These are phyloP conservation scores for Wickerhamomyces pijperi DNA, from an alignment of 805 yeast genomes.

Conservation along the genomic window DNA sequence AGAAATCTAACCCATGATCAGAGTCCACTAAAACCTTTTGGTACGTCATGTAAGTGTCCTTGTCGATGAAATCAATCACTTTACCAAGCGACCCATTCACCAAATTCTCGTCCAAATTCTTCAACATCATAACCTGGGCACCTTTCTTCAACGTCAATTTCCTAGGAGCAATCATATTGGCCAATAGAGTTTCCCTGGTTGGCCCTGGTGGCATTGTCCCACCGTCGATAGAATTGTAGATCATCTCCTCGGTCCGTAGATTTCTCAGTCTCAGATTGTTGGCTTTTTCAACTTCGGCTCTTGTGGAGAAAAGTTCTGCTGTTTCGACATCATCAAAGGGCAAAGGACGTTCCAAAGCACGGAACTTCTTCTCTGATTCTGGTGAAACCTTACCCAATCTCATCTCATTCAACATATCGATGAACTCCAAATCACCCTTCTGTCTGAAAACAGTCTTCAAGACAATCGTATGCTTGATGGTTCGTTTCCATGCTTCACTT, in stretches of 20 bases:
- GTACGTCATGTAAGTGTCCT: conserved; percentile 34
- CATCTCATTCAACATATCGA: conserved; percentile 67
- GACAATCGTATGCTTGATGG: conserved; percentile 46
- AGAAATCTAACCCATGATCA: conserved; percentile 17
- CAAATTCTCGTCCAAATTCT: conserved; percentile 58
- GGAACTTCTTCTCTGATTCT: conserved; percentile 38
- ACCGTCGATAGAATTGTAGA: conserved; percentile 42
- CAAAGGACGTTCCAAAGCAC: conserved; percentile 39
- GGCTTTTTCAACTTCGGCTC: conserved; percentile 61
- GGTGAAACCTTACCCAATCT: conserved; percentile 49
- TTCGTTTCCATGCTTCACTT: conserved; percentile 46
- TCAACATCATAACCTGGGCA: conserved; percentile 78
- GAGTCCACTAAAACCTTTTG: conserved; percentile 15
- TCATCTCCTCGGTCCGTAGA: conserved; percentile 32
- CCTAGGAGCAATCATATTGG: conserved; percentile 54
- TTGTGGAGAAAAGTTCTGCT: conserved; percentile 64
- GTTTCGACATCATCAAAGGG: conserved; percentile 53
- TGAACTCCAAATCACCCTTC: conserved; percentile 58
- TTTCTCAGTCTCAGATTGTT: conserved; percentile 37
- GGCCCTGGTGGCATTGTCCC: conserved; percentile 34
- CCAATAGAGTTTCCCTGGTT: conserved; percentile 32
- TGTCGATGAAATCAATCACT: conserved; percentile 47
- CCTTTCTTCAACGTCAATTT: conserved; percentile 48
- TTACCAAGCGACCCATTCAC: conserved; percentile 75
- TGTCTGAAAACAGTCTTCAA: conserved; percentile 65